phyloP scores from a whole-genome alignment of 2,329 filamentous ascomycete genomes.

The Lecanicillium sp. region DNA sequence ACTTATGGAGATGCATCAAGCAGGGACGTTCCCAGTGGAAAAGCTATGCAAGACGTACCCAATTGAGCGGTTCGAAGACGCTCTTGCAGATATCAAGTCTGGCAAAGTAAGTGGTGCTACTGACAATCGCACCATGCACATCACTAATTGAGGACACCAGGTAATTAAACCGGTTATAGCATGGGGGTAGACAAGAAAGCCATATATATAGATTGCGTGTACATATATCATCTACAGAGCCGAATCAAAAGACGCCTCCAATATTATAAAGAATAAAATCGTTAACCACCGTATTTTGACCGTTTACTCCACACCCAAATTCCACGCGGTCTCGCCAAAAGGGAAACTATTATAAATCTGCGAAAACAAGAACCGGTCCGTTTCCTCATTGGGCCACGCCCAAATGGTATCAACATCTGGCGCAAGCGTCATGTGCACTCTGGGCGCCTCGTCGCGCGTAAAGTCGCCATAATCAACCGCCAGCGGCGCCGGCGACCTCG shows the following conservation, averaged over 20 bases:
- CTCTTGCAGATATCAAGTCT: too few species aligned
- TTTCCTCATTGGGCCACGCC: conserved; percentile 13
- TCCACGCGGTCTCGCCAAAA: conserved; percentile 7
- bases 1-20: too few species aligned
- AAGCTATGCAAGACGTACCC: too few species aligned
- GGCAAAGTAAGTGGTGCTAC: too few species aligned
- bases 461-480: conserved; percentile 3
- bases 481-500: background rate
- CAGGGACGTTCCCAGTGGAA: too few species aligned
- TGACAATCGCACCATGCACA: too few species aligned
- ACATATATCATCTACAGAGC: too few species aligned
- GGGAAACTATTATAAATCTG: conserved; percentile 13
- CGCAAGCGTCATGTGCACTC: conserved; percentile 2
- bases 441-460: background rate
- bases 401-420: conserved; percentile 8
- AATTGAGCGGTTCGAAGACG: too few species aligned
- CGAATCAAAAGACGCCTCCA: too few species aligned
- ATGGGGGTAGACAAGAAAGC: background rate
- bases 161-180: background rate
- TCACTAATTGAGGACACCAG: too few species aligned
- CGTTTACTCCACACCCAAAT: background rate
- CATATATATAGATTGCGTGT: background rate
- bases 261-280: too few species aligned
- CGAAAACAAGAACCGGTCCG: conserved; percentile 13
- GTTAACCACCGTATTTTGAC: background rate